Base-by-base conservation (phyloP, 805 yeast species). In the Barnettozyma californica region DNA sequence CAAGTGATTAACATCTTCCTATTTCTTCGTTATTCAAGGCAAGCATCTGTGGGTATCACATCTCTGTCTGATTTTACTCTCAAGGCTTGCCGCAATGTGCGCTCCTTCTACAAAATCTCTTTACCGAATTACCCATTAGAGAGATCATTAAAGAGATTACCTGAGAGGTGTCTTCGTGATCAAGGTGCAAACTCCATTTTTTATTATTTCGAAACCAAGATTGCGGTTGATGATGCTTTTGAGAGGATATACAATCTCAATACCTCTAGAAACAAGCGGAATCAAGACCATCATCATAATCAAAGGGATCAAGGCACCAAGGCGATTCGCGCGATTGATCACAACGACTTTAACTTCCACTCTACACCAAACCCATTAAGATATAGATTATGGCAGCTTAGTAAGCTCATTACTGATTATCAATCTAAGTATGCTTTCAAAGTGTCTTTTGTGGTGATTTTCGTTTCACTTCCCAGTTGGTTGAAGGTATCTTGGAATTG, bases 181-280 rank as follows among this genome's bases (percentile, higher is more conserved):
- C 72, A 72, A 53, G 80, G 80, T 18, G 71, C 75, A 2, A 70
- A 70, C 23, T 64, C 68, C n/a, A 69, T 72, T 8, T 64, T 68
- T 18, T 66, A 70, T 37, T 75, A 73, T 51, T 65, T 64, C 45
- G 75, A 72, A 46, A 64, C 74, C 1, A 70, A 71, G 47, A 42
- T 61, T 14, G 78, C 73, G 43, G 77, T 76, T 7, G 74, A 71
- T 47, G 75, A 71, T 44, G 69, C 75, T 1, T 74, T 76, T 53
- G 73, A 69, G 42, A 63, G 69, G 47, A 65, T 74, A 4, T 71
- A 73, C 55, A 71, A 72, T 48, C 53, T 70, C 20, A 73, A 73
- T 52, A 73, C 78, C 0, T 74, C 79, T 1, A 65, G 68, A 57
- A 59, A 19, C 43, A 40, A 40, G 41, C 41, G 25, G 50, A 64